Evolutionary conservation across 306 rosid genomes (phyloP), one percentile per base, ranked within the genome.

Genomic region (Ochetophila trinervis): DNA sequence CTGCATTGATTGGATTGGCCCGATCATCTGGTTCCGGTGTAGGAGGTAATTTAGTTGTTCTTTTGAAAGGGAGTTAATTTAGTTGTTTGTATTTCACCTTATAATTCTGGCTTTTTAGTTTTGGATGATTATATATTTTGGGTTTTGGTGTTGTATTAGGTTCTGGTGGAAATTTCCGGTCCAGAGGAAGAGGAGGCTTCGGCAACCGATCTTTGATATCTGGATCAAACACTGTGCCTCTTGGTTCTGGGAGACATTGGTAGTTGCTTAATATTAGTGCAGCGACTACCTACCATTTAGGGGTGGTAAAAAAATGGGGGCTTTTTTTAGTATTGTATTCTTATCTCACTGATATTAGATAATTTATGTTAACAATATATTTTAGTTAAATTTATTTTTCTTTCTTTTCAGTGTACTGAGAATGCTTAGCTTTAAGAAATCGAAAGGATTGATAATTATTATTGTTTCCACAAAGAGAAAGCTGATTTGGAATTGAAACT

Each of bases 171-270:
- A 63, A 75, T 77, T 89, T 84, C 67, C 91, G 95, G 51, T 63
- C 86, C 4, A 81, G 95, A 73, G 98, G 95, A 56, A 83, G 96
- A 23, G 95, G 95, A 65, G 88, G 95, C 56, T 87, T 63, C 76
- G 91, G 93, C 15, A 84, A 80, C 65, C 83, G 93, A 24, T 58
- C 79, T 57, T 69, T 15, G 69, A 82, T 61, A 51, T 89, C 98
- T 3, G 98, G 98, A 52, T 81, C 98, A 42, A 92, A 92, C 60
- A 74, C 76, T 35, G 74, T 79, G 49, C 95, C 96, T 62, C 60
- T 92, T 30, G 93, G 96, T 53, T 66, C 74, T 45, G 85, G 71
- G 76, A 87, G 85, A 76, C 85, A 71, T 21, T 86, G 91, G 91
- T 87, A 84, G 77, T 52, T 3, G 40, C 6, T 35, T 10, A 14